Conservation (phyloP, 179 eudicot species). For the Spinacia oleracea region DNA sequence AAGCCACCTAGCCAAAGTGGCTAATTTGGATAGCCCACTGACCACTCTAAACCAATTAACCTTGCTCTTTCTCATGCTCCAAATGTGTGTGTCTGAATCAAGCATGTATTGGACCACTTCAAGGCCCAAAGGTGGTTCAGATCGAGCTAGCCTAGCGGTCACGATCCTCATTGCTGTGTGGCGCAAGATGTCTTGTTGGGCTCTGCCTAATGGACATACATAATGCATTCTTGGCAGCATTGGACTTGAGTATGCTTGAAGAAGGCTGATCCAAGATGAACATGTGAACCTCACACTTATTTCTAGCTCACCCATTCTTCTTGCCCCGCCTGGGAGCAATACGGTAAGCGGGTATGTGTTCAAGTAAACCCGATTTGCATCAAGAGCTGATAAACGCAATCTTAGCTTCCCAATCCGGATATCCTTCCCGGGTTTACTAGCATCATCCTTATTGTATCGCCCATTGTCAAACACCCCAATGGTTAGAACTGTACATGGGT, state of each 20-base stretch:
- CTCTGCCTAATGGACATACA: constrained; percentile 66
- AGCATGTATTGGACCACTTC: constrained; percentile 87
- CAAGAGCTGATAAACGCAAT: constrained; percentile 64
- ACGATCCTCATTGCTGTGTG: constrained; percentile 83
- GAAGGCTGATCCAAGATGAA: constrained; percentile 68
- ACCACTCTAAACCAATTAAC: constrained; percentile 83
- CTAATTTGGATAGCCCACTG: constrained; percentile 62
- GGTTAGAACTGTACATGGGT: constrained; percentile 82
- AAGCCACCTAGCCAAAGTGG: constrained; percentile 57
- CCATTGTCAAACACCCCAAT: constrained; percentile 84
- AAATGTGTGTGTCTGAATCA: constrained; percentile 75
- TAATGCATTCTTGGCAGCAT: constrained; percentile 91
- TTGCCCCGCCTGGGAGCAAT: constrained; percentile 65
- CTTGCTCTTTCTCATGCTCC: constrained; percentile 90
- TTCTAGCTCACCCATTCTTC: constrained; percentile 81
- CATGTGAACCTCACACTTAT: constrained; percentile 71
- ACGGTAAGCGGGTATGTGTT: constrained; percentile 64
- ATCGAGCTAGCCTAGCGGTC: constrained; percentile 60
- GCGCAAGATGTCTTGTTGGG: constrained; percentile 78
- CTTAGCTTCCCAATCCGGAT: constrained; percentile 70
- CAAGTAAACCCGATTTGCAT: constrained; percentile 57
- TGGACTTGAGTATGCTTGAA: constrained; percentile 72
- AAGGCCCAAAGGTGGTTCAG: constrained; percentile 78
- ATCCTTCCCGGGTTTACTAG: constrained; percentile 50
- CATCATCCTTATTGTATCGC: constrained; percentile 55